Percentiles rank a stretch among this genome's conserved stretches.
phyloP scores from a whole-genome alignment of 73 alveolate genomes.

The Paramecium bursaria region DNA sequence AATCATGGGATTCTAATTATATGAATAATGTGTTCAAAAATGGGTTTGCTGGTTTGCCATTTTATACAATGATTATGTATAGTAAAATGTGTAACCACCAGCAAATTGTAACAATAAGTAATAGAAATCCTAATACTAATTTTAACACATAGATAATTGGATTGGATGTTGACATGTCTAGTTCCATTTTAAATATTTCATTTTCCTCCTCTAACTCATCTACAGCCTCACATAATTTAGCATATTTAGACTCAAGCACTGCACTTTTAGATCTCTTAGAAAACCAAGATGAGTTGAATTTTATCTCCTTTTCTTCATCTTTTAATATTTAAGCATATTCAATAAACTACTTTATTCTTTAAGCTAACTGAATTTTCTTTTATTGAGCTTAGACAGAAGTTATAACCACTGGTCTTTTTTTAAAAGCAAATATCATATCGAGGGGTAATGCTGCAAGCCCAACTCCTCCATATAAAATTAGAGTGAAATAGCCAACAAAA shows the following conservation, averaged over 20 bases:
- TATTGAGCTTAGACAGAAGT: conserved; percentile 13
- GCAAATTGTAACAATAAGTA: conserved; percentile 55
- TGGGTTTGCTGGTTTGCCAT: conserved; percentile 75
- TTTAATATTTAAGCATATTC: conserved; percentile 25
- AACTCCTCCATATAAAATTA: conserved; percentile 79
- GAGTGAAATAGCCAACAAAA: conserved; percentile 76
- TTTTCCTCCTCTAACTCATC: conserved; percentile 31
- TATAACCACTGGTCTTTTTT: conserved; percentile 76
- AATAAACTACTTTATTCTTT: not conserved
- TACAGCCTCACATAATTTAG: not conserved
- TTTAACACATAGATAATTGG: conserved; percentile 60
- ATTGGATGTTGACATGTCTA: conserved; percentile 30
- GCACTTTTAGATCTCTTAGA: conserved; percentile 17
- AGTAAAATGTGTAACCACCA: conserved; percentile 73
- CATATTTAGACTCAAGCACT: not conserved
- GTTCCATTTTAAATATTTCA: conserved; percentile 60
- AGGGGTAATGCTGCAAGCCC: conserved; percentile 82
- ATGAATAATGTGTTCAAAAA: conserved; percentile 76
- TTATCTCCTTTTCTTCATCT: conserved; percentile 38
- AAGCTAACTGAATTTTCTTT: conserved; percentile 1
- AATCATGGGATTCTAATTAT: conserved; percentile 67
- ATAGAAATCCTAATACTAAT: conserved; percentile 64
- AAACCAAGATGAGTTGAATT: conserved; percentile 35
- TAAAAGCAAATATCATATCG: conserved; percentile 72
- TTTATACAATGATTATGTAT: conserved; percentile 29